phyloP scores from a whole-genome alignment of 805 yeast genomes.

The Saturnispora serradocipensis region DNA sequence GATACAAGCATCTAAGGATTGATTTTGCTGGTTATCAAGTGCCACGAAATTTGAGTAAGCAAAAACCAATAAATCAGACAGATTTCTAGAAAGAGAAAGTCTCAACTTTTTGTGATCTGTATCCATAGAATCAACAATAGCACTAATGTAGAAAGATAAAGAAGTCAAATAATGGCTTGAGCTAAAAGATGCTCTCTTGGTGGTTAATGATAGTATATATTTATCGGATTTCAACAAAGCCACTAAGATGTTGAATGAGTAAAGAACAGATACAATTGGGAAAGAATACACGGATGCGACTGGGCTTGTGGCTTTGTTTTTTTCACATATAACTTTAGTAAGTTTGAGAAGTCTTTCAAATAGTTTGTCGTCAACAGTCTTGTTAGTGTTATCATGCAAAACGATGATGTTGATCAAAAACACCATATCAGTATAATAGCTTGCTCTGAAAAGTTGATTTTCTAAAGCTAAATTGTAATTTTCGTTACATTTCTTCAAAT shows the following conservation, averaged over 20 bases:
- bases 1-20: slow-evolving; percentile 20
- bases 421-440: slow-evolving; percentile 26
- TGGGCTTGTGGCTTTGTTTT: slow-evolving; percentile 8
- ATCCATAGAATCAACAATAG: slow-evolving; percentile 19
- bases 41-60: slow-evolving; percentile 24
- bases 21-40: slow-evolving; percentile 18
- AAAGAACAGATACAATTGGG: slow-evolving; percentile 24
- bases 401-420: slow-evolving; percentile 24
- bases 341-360: slow-evolving; percentile 25
- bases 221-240: slow-evolving; percentile 27
- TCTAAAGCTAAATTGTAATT: slow-evolving; percentile 27
- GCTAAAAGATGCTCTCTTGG: slow-evolving; percentile 19
- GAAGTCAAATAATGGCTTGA: slow-evolving; percentile 18
- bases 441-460: slow-evolving; percentile 24
- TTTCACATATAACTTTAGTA: slow-evolving; percentile 19
- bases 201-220: slow-evolving; percentile 17
- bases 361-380: slow-evolving; percentile 24
- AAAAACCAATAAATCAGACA: slow-evolving; percentile 27
- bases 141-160: slow-evolving; percentile 14
- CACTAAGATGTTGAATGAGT: slow-evolving; percentile 22
- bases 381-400: slow-evolving; percentile 22
- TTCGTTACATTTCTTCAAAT: slow-evolving; percentile 26
- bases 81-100: slow-evolving; percentile 22
- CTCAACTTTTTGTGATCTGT: slow-evolving; percentile 24
- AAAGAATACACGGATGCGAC: slow-evolving; percentile 17